phyloP scores from a whole-genome alignment of 768 basidiomycete genomes.

The Pleurotus tuber-regium region DNA sequence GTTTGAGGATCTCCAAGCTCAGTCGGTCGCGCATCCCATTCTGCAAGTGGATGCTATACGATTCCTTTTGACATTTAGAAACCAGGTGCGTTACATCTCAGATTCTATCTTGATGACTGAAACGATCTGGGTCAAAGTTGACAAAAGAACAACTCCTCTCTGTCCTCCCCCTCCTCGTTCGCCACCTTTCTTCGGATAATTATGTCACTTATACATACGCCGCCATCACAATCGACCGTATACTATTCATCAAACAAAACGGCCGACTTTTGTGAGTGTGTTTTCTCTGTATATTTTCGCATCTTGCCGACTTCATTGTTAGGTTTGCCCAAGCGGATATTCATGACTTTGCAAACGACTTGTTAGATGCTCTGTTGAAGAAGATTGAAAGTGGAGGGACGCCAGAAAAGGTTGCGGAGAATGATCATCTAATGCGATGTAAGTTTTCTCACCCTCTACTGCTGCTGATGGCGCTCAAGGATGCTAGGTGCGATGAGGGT shows the following conservation, averaged over 20 bases:
- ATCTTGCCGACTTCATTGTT: background rate
- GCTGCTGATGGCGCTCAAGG: constrained; percentile 9
- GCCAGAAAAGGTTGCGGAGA: constrained; percentile 93
- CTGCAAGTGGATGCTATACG: constrained; percentile 96
- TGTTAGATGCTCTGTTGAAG: constrained; percentile 68
- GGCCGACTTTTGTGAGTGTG: constrained; percentile 65
- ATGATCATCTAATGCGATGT: constrained; percentile 99
- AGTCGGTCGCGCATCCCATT: constrained; percentile 77
- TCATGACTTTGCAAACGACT: constrained; percentile 72
- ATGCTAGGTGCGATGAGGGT: constrained; percentile 87
- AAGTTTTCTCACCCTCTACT: constrained; percentile 21
- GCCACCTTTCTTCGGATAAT: constrained; percentile 77
- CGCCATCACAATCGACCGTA: constrained; percentile 96
- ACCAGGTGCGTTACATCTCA: constrained; percentile 61
- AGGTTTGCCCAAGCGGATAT: constrained; percentile 91
- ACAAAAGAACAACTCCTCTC: constrained; percentile 92
- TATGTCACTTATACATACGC: constrained; percentile 96
- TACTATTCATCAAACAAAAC: constrained; percentile 86
- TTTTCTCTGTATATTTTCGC: background rate
- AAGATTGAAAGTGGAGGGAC: constrained; percentile 79
- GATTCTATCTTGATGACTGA: background rate
- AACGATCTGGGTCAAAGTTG: constrained; percentile 43
- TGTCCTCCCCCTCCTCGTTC: constrained; percentile 83
- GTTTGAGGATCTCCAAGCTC: constrained; percentile 78
- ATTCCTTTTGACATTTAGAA: constrained; percentile 93